These are phyloP conservation scores for Stachybotrys chartarum DNA, from an alignment of 2,329 filamentous ascomycete species.

Conservation along the genomic window DNA sequence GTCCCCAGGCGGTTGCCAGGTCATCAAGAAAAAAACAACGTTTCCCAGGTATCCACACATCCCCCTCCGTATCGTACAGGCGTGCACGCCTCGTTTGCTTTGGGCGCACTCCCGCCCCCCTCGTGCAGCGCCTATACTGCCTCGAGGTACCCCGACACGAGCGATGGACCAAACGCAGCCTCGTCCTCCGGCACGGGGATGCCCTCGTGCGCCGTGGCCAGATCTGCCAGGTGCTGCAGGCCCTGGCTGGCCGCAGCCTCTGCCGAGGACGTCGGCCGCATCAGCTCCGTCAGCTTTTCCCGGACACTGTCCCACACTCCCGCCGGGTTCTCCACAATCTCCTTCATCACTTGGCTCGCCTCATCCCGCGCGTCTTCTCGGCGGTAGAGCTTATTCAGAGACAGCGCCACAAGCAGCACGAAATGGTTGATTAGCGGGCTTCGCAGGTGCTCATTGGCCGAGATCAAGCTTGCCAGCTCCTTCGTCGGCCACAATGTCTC, in stretches of 20 bases:
- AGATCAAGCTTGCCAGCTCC: slow-evolving; percentile 51
- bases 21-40: neutral
- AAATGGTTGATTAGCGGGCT: slow-evolving; percentile 64
- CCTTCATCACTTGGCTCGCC: slow-evolving; percentile 46
- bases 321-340: slow-evolving; percentile 48
- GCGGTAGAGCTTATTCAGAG: slow-evolving; percentile 53
- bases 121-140: slow-evolving; percentile 10
- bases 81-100: neutral
- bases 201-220: slow-evolving; percentile 38
- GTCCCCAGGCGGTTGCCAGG: neutral
- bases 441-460: slow-evolving; percentile 44
- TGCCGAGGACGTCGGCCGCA: slow-evolving; percentile 27
- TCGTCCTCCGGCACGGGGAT: slow-evolving; percentile 21
- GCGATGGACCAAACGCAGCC: slow-evolving; percentile 21
- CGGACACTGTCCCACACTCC: slow-evolving; percentile 51
- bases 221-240: slow-evolving; percentile 54
- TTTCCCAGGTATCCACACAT: neutral
- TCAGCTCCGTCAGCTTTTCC: slow-evolving; percentile 30
- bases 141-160: slow-evolving; percentile 28
- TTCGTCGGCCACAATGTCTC: slow-evolving; percentile 55
- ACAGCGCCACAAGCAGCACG: slow-evolving; percentile 49
- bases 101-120: neutral
- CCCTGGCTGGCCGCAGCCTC: slow-evolving; percentile 41
- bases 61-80: neutral
- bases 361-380: slow-evolving; percentile 49